These are phyloP conservation scores for Stagonosporopsis cucurbitacearum DNA, from an alignment of 2,329 filamentous ascomycete species.

Conservation along the genomic window DNA sequence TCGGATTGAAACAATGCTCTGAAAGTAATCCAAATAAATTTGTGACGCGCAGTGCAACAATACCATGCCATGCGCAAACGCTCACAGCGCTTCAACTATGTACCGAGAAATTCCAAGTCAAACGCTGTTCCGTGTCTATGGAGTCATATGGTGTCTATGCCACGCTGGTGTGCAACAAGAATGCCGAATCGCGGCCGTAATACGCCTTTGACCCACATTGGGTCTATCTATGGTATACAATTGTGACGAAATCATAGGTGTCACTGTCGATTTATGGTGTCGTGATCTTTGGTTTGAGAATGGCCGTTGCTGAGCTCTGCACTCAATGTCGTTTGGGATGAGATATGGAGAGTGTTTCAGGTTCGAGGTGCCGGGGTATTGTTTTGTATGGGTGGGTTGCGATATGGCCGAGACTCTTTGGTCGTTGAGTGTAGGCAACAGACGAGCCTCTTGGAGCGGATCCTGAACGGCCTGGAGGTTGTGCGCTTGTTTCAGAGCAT, in stretches of 20 bases:
- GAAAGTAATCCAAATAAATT: not conserved
- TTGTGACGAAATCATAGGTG: not conserved
- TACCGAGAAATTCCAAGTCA: not conserved
- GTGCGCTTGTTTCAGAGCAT: not conserved
- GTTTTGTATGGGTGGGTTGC: not conserved
- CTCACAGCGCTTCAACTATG: not conserved
- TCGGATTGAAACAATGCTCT: not conserved
- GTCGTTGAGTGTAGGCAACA: not conserved
- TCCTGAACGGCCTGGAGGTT: not conserved
- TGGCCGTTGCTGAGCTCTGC: not conserved
- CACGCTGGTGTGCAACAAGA: slow-evolving; percentile 1
- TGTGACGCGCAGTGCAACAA: not conserved
- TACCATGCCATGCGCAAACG: not conserved
- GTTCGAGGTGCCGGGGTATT: not conserved
- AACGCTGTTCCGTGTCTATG: slow-evolving; percentile 7
- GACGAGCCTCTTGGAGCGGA: not conserved
- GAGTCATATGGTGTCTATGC: slow-evolving; percentile 2
- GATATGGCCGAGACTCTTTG: not conserved
- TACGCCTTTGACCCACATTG: not conserved
- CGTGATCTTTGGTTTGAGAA: not conserved
- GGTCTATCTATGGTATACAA: slow-evolving; percentile 1
- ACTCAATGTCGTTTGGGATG: not conserved
- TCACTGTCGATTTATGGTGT: not conserved
- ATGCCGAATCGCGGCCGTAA: not conserved
- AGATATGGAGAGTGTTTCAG: not conserved